Percentiles rank a stretch among this genome's conserved stretches.
Evolutionary conservation across 1,139 yeast genomes (phyloP).

Genomic region (Taphrina sp.): DNA sequence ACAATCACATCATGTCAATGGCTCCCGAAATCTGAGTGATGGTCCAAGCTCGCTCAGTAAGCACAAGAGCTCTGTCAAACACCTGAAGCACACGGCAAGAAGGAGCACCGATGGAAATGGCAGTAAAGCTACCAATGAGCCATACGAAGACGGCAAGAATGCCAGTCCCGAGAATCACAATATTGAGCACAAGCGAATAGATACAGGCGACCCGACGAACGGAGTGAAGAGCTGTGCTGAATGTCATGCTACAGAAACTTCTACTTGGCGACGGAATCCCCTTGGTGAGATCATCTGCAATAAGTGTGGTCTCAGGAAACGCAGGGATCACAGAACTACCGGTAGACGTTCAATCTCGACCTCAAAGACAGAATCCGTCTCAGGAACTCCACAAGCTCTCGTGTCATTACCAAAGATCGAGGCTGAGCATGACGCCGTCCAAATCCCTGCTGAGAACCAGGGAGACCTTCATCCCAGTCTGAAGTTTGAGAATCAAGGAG

Average conservation of each 20-base stretch:
- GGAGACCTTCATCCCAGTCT: neutral
- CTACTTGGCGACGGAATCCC: slow-evolving; percentile 13
- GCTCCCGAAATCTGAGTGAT: slow-evolving; percentile 11
- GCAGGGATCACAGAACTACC: slow-evolving; percentile 7
- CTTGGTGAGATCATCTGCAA: slow-evolving; percentile 9
- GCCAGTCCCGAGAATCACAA: too few species aligned
- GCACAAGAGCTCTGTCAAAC: too few species aligned
- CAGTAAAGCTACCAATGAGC: too few species aligned
- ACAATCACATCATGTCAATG: neutral
- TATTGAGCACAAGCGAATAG: neutral
- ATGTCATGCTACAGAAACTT: slow-evolving; percentile 13
- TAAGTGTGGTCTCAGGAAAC: slow-evolving; percentile 13
- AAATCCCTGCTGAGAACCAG: neutral
- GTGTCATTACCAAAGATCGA: neutral
- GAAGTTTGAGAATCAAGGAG: neutral
- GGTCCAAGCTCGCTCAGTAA: too few species aligned
- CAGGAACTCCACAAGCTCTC: neutral
- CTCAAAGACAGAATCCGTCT: too few species aligned
- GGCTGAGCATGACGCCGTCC: neutral
- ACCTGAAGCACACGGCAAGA: too few species aligned
- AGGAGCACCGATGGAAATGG: too few species aligned
- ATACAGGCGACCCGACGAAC: neutral
- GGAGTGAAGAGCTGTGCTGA: slow-evolving; percentile 2
- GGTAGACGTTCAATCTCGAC: slow-evolving; percentile 1
- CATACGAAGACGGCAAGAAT: too few species aligned